Evolutionary conservation across 345 rosid species (phyloP).

Genomic region (Mallotus nudiflorus): DNA sequence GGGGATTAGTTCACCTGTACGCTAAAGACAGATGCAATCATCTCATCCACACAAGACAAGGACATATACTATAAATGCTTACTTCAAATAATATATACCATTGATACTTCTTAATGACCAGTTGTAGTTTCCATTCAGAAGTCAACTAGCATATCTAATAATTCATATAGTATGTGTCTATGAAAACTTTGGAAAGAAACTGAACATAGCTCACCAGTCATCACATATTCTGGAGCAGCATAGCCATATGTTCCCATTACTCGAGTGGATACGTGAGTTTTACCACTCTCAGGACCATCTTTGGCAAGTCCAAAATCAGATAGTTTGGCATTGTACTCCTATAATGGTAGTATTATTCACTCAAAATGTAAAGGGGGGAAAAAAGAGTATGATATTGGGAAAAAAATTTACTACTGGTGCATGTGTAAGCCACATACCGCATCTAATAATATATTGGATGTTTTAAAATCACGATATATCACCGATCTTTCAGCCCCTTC

Average conservation of each 20-base stretch:
- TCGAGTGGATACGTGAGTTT: conserved; percentile 47
- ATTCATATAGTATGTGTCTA: background rate
- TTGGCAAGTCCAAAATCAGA: conserved; percentile 52
- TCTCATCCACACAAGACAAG: background rate
- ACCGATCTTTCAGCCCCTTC: conserved; percentile 44
- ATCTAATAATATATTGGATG: conserved; percentile 43
- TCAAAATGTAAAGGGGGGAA: background rate
- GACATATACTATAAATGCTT: background rate
- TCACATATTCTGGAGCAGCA: conserved; percentile 48
- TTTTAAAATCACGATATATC: conserved; percentile 46
- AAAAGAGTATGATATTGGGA: background rate
- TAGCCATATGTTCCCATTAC: conserved; percentile 51
- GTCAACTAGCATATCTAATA: background rate
- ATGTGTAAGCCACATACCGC: conserved; percentile 28
- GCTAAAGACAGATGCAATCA: background rate
- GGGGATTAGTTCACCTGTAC: background rate
- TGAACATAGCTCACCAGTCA: conserved; percentile 33
- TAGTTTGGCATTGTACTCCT: conserved; percentile 48
- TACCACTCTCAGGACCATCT: conserved; percentile 46
- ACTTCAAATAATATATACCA: background rate
- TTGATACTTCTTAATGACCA: background rate
- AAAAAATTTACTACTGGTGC: background rate
- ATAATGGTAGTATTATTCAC: background rate
- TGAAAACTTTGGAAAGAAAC: background rate
- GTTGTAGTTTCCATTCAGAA: background rate